These are phyloP conservation scores for Monosporascus ibericus DNA, from an alignment of 2,329 filamentous ascomycete genomes.

Conservation along the genomic window DNA sequence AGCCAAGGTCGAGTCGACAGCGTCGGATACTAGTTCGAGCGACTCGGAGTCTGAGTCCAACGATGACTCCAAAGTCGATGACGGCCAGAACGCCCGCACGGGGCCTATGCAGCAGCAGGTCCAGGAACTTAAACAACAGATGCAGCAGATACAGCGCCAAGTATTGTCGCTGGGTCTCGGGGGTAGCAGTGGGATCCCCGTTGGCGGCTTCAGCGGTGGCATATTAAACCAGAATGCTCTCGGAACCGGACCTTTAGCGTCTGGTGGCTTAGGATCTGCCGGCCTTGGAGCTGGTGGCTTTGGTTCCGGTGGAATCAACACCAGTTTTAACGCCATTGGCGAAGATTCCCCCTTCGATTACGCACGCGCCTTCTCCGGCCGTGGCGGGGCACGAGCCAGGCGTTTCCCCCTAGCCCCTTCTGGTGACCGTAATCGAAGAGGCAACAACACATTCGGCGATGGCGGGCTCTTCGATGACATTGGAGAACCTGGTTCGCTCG, in stretches of 20 bases:
- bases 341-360: not conserved
- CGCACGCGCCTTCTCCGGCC: not conserved
- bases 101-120: constrained; percentile 12
- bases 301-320: not conserved
- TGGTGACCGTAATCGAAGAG: not conserved
- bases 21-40: constrained; percentile 4
- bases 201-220: not conserved
- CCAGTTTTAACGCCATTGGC: not conserved
- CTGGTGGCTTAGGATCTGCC: not conserved
- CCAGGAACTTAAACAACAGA: constrained; percentile 20
- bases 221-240: constrained; percentile 1
- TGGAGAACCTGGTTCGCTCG: not conserved
- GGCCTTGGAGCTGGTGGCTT: constrained; percentile 1
- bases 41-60: constrained; percentile 21
- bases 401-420: not conserved
- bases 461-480: constrained; percentile 4
- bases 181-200: not conserved
- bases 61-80: constrained; percentile 10
- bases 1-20: not conserved
- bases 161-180: constrained; percentile 4
- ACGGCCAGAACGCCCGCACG: constrained; percentile 9
- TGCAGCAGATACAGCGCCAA: constrained; percentile 14
- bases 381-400: not conserved
- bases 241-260: not conserved
- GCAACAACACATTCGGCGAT: not conserved